Evolutionary conservation across 768 basidiomycete species (phyloP).

Genomic region (Suillus variegatus): DNA sequence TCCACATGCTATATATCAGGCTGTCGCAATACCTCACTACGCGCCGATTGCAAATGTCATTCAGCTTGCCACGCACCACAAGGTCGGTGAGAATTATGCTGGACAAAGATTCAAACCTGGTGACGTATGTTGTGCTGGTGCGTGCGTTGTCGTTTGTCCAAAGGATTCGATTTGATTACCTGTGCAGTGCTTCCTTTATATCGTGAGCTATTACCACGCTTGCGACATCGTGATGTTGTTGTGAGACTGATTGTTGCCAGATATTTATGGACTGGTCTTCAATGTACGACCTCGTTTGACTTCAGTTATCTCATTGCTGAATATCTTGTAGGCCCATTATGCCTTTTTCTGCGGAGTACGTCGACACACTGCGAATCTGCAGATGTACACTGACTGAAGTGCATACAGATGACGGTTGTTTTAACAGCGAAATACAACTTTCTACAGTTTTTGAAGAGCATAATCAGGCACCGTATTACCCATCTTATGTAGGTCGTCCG

Average conservation of each 20-base stretch:
- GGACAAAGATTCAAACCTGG: conserved; percentile 58
- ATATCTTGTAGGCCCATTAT: conserved; percentile 53
- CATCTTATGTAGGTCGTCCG: conserved; percentile 37
- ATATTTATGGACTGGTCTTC: conserved; percentile 68
- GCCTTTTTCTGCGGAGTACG: conserved; percentile 56
- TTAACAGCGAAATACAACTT: conserved; percentile 49
- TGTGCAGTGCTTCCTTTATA: conserved; percentile 59
- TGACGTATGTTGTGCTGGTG: conserved; percentile 62
- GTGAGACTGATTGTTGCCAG: conserved; percentile 30
- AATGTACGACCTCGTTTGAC: conserved; percentile 39
- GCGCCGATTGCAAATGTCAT: conserved; percentile 63
- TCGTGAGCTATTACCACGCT: conserved; percentile 41
- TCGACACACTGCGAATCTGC: conserved; percentile 8
- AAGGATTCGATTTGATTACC: neutral
- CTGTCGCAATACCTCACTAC: conserved; percentile 63
- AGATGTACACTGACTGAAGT: conserved; percentile 10
- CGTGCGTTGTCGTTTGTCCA: conserved; percentile 11
- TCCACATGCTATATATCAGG: conserved; percentile 32
- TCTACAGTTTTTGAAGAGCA: conserved; percentile 44
- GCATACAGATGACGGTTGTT: conserved; percentile 50
- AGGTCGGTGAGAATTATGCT: conserved; percentile 46
- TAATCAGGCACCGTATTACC: conserved; percentile 45
- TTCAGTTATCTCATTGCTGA: conserved; percentile 7
- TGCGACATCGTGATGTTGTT: neutral
- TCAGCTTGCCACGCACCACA: conserved; percentile 56